Evolutionary conservation across 1,139 yeast species (phyloP), one percentile per base, ranked within the genome.

Genomic region (Protomyces lactucae-debilis): DNA sequence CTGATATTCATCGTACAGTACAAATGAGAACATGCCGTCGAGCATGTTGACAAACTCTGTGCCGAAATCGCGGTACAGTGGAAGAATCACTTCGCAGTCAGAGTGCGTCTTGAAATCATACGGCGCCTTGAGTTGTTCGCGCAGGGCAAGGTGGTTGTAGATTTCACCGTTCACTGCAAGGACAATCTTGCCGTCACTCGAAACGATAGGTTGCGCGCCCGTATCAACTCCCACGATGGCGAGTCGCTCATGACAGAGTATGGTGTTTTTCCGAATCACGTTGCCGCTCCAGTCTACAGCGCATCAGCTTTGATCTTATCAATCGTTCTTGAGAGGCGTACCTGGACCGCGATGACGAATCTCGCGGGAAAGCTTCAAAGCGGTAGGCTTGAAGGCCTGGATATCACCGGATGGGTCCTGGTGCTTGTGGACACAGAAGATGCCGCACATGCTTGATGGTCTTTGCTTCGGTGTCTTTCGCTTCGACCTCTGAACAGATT

Each of bases 21-120:
- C 96, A 82, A 90, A 93, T 53, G 97, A 98, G 75, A 93, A 93
- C 97, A 93, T 92, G 76, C 99, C 99, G 76, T 93, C 99, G 73
- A 93, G 82, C 76, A 89, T 74, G 76, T 89, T 88, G 74, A 99
- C 97, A 68, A 97, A 92, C 68, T 91, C 98, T 65, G 83, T 77
- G 72, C 82, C 99, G 76, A 89, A 87, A 78, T 92, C 90, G 75
- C 86, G 80, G 76, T 87, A 89, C 71, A 93, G 80, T 63, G 99
- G 99, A 71, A 93, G 90, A 77, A 93, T 92, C 65, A 96, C 93
- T 79, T 93, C 99, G 83, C 99, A 93, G 78, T 93, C 99, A 55
- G 93, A 85, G 71, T 90, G 82, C 54, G 97, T 89, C 78, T 88
- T 84, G 85, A 82, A 93, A 67, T 81, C 77, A 78, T 93, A 93